Evolutionary conservation across 257 asterid genomes (phyloP), one percentile per base, ranked within the genome.

Genomic region (Solanum okadae): DNA sequence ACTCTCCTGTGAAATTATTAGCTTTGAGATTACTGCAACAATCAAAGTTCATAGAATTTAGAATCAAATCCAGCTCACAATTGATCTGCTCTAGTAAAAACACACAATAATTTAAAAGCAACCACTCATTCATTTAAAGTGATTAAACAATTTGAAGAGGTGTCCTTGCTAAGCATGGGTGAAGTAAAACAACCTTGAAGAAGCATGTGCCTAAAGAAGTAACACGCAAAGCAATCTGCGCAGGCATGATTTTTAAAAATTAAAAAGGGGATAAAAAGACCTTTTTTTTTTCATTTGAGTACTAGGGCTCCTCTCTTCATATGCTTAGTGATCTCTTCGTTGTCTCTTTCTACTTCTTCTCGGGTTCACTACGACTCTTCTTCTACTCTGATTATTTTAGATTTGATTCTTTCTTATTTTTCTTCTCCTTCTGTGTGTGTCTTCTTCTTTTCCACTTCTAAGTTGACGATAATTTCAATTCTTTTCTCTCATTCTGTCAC

Each of bases 11-110:
- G n/a, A n/a, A n/a, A n/a, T n/a, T n/a, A n/a, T n/a, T n/a, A n/a
- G n/a, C n/a, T n/a, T n/a, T n/a, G 10, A 93, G 91, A 88, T 84
- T 65, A 86, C 96, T 94, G 94, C 92, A 91, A 18, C 9, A 79
- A 37, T 59, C 89, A 84, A 52, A 79, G 71, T 22, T 40, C 67
- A 84, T 61, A 11, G 40, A 65, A 5, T 11, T 70, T 65, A 82
- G 31, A 52, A 56, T 8, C 5, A 72, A 86, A 70, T 10, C 27
- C 29, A 44, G 27, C 23, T 49, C 49, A 78, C 37, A 42, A 38
- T 44, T 25, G 65, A 44, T 79, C 65, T 79, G 65, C 65, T 27
- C 65, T 33, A 14, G 38, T 15, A 79, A 31, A 15, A 79, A 27
- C 85, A 42, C 37, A 38, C 84, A n/a, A 2, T 42, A 27, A 7